phyloP scores from a whole-genome alignment of 1,139 yeast genomes.

The Debaryomycetaceae sp. region DNA sequence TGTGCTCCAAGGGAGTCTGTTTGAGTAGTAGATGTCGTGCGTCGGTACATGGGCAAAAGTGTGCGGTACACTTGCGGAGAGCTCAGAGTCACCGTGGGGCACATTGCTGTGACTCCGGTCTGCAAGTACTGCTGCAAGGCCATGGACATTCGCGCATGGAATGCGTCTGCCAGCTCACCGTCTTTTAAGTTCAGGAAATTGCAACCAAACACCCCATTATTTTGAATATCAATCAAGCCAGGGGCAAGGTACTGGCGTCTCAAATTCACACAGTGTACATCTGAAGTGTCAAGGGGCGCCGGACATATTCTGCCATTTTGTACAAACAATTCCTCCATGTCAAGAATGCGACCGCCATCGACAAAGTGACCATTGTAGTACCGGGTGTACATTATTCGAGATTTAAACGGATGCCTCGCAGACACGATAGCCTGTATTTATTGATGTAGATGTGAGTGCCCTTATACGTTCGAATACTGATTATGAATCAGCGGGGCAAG shows the following conservation, averaged over 20 bases:
- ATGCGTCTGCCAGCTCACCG: constrained; percentile 26
- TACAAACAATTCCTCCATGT: constrained; percentile 34
- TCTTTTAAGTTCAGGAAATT: constrained; percentile 37
- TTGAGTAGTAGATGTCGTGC: constrained; percentile 22
- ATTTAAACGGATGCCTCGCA: background rate
- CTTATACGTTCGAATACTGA: background rate
- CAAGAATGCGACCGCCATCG: constrained; percentile 35
- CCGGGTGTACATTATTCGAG: constrained; percentile 2
- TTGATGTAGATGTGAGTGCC: background rate
- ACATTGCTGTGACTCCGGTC: constrained; percentile 49
- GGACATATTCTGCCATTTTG: constrained; percentile 32
- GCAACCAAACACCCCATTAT: constrained; percentile 52
- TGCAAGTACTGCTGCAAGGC: constrained; percentile 39
- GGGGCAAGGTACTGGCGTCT: constrained; percentile 43
- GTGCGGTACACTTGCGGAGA: constrained; percentile 41
- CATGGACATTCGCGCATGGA: constrained; percentile 25
- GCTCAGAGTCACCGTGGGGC: constrained; percentile 54
- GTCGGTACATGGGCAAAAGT: constrained; percentile 37
- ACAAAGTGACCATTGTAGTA: constrained; percentile 45
- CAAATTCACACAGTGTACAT: constrained; percentile 26
- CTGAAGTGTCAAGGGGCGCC: constrained; percentile 11
- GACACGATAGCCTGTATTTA: constrained; percentile 1
- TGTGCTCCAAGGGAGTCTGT: constrained; percentile 56
- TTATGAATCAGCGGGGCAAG: too few species aligned
- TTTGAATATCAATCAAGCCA: constrained; percentile 52